Conservation (phyloP, 2,329 filamentous ascomycete species). For the Botrytis deweyae region DNA sequence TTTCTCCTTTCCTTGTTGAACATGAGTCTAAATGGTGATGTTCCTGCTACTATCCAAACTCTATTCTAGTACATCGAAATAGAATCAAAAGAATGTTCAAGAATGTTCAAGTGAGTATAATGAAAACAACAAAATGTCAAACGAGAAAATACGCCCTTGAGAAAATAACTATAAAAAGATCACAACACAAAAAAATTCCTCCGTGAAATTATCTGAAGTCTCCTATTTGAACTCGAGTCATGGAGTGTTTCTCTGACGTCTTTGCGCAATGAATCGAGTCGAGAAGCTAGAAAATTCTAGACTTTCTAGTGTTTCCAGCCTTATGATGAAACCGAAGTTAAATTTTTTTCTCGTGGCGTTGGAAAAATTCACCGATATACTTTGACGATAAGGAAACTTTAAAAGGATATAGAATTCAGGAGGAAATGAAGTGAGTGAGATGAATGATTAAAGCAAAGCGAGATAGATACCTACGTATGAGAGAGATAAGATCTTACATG, state of each 20-base stretch:
- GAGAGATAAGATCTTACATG: background rate
- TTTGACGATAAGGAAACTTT: background rate
- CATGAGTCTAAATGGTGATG: background rate
- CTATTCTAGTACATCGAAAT: background rate
- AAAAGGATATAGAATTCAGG: background rate
- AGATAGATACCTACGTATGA: background rate
- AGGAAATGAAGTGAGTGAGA: background rate
- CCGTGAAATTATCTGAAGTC: background rate
- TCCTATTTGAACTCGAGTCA: background rate
- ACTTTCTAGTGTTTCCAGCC: background rate
- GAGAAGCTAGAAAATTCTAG: slow-evolving; percentile 1
- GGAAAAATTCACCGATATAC: background rate
- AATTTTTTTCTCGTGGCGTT: background rate
- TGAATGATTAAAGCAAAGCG: background rate
- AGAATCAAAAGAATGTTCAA: background rate
- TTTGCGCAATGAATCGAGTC: background rate
- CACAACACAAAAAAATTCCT: background rate
- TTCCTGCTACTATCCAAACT: background rate
- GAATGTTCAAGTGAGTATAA: background rate
- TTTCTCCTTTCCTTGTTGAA: background rate
- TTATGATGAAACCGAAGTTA: slow-evolving; percentile 4
- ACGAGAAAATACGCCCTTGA: background rate
- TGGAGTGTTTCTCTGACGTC: background rate
- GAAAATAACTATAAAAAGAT: background rate
- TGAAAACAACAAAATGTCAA: background rate